Evolutionary conservation across 2,329 filamentous ascomycete genomes (phyloP), one percentile per base, ranked within the genome.

Genomic region (Alternaria brassicae): DNA sequence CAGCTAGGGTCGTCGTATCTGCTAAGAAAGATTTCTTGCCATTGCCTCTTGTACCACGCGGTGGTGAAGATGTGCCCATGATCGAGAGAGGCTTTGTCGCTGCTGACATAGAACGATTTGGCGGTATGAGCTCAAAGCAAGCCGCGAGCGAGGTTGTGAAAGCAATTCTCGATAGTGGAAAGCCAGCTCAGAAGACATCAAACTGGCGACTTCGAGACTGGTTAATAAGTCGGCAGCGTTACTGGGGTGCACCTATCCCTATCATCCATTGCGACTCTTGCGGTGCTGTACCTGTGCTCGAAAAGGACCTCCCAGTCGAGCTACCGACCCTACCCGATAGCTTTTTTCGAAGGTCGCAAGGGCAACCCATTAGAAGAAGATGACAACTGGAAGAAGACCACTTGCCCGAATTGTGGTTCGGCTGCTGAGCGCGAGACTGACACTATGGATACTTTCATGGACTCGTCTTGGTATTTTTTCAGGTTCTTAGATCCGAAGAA

Each of bases 391-490:
- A 83, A 92, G 44, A 87, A 93, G 68, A 91, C 88, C 0, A 76
- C 82, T 3, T 97, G 93, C 72, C 93, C 93, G 5, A 86, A 86
- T 67, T 97, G 93, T 70, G 80, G 84, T 15, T 83, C 85, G 1
- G 79, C 86, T 23, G 93, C 91, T 6, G 90, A 88, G 73, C 86
- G 93, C 63, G 93, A 97, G 65, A 96, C 93, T 0, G 93, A 97
- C 75, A 97, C 93, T 3, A 96, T 97, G 93, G 93, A 97, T 76
- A 97, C 93, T 0, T 97, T 97, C 78, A 93, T 97, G 61, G 93
- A 96, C 78, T 96, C 92, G 2, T 96, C 92, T 53, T 97, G 93
- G 93, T 97, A 97, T 77, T 96, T 89, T 72, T 87, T 93, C 79
- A 86, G 92, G 12, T 96, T 92, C 69, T 79, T 89, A 27, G 91